phyloP scores from a whole-genome alignment of 176 grass and related monocot genomes.

The Musa troglodytarum region DNA sequence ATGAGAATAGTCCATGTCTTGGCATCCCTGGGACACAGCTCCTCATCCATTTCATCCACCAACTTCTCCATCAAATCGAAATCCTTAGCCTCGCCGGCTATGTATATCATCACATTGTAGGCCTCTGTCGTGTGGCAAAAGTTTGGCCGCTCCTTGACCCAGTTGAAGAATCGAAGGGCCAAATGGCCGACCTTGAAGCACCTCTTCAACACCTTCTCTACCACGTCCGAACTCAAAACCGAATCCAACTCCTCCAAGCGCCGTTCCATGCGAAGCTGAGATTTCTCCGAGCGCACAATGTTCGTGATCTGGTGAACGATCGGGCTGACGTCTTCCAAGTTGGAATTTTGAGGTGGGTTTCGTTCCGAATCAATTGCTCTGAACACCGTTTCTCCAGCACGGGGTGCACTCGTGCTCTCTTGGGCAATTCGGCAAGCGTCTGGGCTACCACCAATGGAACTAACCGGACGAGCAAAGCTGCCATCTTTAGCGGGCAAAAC shows the following conservation, averaged over 20 bases:
- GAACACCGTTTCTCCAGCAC: neutral
- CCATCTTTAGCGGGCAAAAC: neutral
- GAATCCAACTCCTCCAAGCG: constrained; percentile 34
- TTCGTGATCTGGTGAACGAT: constrained; percentile 41
- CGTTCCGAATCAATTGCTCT: neutral
- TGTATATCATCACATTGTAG: constrained; percentile 64
- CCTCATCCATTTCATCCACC: constrained; percentile 49
- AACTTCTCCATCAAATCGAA: constrained; percentile 48
- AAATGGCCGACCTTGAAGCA: constrained; percentile 58
- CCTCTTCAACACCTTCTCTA: constrained; percentile 59
- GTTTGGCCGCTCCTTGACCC: constrained; percentile 34
- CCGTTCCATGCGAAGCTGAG: constrained; percentile 26
- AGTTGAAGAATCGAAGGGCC: constrained; percentile 55
- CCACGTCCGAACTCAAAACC: constrained; percentile 32
- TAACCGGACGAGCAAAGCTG: neutral
- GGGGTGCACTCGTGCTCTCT: neutral
- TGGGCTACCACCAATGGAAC: neutral
- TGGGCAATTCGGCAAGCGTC: constrained; percentile 27
- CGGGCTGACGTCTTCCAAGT: constrained; percentile 19
- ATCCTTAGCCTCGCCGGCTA: constrained; percentile 37
- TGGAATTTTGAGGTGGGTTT: constrained; percentile 2
- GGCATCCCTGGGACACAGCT: constrained; percentile 44
- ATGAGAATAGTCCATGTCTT: constrained; percentile 68
- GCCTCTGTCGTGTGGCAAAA: constrained; percentile 49
- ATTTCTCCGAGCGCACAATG: constrained; percentile 35